phyloP scores from a whole-genome alignment of 1,139 yeast species.

The Zygosaccharomyces pseudobailii region DNA sequence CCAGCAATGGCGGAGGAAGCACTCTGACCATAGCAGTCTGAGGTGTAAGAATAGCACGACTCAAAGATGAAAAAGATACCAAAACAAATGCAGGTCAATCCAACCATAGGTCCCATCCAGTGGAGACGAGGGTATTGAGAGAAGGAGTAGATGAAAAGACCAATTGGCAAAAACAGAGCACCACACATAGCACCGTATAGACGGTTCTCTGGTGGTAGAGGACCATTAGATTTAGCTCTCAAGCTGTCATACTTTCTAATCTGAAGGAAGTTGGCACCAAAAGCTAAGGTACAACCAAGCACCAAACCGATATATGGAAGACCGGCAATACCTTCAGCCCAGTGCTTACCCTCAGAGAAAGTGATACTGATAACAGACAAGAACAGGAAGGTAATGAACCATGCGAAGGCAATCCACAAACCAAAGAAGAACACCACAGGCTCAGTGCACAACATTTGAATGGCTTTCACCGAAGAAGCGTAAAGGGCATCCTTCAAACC shows the following conservation, averaged over 20 bases:
- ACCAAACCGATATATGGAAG: conserved; percentile 4
- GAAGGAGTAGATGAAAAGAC: conserved; percentile 4
- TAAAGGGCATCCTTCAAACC: conserved; percentile 2
- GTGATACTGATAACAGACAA: conserved; percentile 3
- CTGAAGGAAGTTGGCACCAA: conserved; percentile 1
- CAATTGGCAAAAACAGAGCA: conserved; percentile 5
- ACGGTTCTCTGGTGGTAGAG: conserved; percentile 6
- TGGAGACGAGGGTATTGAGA: conserved; percentile 5
- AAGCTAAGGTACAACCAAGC: conserved; percentile 3
- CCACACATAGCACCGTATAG: conserved; percentile 4
- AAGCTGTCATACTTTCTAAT: background rate
- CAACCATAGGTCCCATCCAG: conserved; percentile 7
- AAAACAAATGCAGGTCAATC: conserved; percentile 3
- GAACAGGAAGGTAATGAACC: conserved; percentile 2
- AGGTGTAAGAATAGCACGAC: conserved; percentile 3
- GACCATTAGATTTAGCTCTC: conserved; percentile 2
- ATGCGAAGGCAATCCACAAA: conserved; percentile 3
- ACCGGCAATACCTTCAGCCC: conserved; percentile 7
- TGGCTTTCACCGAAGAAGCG: conserved; percentile 2
- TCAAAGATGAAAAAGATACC: conserved; percentile 5
- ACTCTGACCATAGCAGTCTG: conserved; percentile 2
- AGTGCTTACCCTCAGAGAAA: conserved; percentile 1
- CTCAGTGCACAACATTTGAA: background rate
- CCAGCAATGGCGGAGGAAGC: conserved; percentile 7
- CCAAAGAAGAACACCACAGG: conserved; percentile 4